Evolutionary conservation across 805 yeast genomes (phyloP).

Genomic region (Myxozyma neotropica): DNA sequence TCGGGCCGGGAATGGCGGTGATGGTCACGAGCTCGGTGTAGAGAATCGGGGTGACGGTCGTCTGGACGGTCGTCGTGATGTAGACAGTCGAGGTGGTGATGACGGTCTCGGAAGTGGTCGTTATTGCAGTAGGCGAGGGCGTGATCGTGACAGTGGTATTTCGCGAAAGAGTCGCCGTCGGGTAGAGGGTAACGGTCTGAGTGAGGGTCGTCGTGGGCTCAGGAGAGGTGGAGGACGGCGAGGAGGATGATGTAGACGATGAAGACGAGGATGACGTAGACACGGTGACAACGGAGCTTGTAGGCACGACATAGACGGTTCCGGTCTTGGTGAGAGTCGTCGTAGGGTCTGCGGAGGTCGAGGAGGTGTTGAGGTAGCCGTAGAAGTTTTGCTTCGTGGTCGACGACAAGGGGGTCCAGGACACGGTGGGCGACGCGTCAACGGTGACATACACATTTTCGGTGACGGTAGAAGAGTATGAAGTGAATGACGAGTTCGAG

Average conservation of each 20-base stretch:
- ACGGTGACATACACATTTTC: slow-evolving; percentile 22
- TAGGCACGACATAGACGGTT: too few relatives aligned
- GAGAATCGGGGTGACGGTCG: slow-evolving; percentile 26
- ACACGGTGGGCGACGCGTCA: slow-evolving; percentile 1
- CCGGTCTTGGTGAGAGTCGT: slow-evolving; percentile 9
- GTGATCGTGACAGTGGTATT: slow-evolving; percentile 8
- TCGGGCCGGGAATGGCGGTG: slow-evolving; percentile 18
- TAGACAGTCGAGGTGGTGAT: slow-evolving; percentile 19
- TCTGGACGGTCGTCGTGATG: slow-evolving; percentile 22
- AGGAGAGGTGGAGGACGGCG: background rate
- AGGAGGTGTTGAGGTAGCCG: slow-evolving; percentile 5
- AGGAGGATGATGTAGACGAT: background rate
- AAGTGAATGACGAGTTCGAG: slow-evolving; percentile 7
- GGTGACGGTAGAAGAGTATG: slow-evolving; percentile 16
- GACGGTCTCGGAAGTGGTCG: slow-evolving; percentile 8
- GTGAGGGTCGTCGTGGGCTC: slow-evolving; percentile 14
- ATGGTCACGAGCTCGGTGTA: slow-evolving; percentile 22
- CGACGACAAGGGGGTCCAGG: background rate
- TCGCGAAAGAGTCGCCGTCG: slow-evolving; percentile 6
- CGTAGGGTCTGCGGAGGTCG: slow-evolving; percentile 2
- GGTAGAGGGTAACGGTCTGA: background rate
- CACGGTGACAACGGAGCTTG: slow-evolving; percentile 1
- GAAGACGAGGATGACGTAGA: background rate
- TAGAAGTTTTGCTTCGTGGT: background rate
- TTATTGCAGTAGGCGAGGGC: slow-evolving; percentile 12